phyloP scores from a whole-genome alignment of 2,329 filamentous ascomycete species.

The Nothomitra cinnamomea region DNA sequence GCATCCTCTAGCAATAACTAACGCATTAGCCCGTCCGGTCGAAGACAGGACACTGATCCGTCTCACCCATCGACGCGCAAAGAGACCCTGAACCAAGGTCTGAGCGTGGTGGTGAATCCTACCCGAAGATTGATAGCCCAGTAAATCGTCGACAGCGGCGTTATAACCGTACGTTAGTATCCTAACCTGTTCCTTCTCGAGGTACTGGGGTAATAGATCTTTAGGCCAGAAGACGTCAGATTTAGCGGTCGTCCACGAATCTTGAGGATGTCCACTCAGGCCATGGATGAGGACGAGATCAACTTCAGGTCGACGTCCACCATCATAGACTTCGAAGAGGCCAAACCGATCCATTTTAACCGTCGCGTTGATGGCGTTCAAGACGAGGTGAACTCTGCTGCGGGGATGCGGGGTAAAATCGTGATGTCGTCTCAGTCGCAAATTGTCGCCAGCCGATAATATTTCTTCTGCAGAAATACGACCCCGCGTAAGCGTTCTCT shows the following conservation, averaged over 20 bases:
- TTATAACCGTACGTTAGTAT: conserved; percentile 61
- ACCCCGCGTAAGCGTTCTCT: no score
- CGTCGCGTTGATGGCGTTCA: no score
- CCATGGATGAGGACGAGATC: conserved; percentile 51
- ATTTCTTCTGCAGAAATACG: no score
- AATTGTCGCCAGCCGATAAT: no score
- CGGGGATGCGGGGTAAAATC: no score
- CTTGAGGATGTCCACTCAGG: conserved; percentile 45
- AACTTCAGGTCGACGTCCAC: neutral
- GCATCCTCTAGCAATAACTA: conserved; percentile 35
- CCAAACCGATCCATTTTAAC: no score
- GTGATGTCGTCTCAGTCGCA: no score
- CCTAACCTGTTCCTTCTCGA: conserved; percentile 42
- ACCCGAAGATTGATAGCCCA: conserved; percentile 36
- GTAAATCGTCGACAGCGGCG: conserved; percentile 38
- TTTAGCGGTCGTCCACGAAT: conserved; percentile 36
- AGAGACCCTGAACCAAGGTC: conserved; percentile 46
- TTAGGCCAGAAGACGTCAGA: conserved; percentile 49
- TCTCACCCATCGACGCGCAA: conserved; percentile 39
- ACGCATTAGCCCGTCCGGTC: no score
- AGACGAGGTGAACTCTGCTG: no score
- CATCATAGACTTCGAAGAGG: neutral
- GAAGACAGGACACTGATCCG: neutral
- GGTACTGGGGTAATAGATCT: conserved; percentile 44
- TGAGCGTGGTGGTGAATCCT: conserved; percentile 57